Percentiles rank a stretch among this genome's conserved stretches.
These are phyloP conservation scores for Suhomyces sp. DNA, from an alignment of 805 yeast genomes.

Conservation along the genomic window DNA sequence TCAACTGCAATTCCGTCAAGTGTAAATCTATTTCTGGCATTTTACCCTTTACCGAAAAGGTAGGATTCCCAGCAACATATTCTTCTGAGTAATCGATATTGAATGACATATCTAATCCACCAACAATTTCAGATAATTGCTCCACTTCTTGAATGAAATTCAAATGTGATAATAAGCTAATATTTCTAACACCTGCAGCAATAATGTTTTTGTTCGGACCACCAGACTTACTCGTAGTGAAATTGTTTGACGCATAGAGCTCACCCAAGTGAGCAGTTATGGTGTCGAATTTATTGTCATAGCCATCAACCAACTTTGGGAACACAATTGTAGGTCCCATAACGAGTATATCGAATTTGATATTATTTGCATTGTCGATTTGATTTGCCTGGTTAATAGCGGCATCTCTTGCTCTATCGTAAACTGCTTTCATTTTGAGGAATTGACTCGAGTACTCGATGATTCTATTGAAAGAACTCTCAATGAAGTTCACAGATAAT, in stretches of 20 bases:
- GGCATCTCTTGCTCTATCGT: constrained; percentile 84
- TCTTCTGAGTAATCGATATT: constrained; percentile 55
- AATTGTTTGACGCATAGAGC: constrained; percentile 64
- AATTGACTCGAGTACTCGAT: constrained; percentile 69
- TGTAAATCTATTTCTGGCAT: constrained; percentile 63
- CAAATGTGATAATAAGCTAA: constrained; percentile 64
- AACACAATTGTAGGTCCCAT: constrained; percentile 83
- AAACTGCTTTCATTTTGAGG: constrained; percentile 81
- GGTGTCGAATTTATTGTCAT: constrained; percentile 48
- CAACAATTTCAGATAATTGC: constrained; percentile 64
- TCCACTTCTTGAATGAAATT: constrained; percentile 41
- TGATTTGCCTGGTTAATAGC: constrained; percentile 81
- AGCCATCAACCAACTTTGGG: constrained; percentile 55
- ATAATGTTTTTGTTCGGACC: constrained; percentile 50
- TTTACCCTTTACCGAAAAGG: constrained; percentile 52
- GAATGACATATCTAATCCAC: constrained; percentile 61
- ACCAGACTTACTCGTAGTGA: constrained; percentile 30
- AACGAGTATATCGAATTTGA: constrained; percentile 70
- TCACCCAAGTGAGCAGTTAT: constrained; percentile 81
- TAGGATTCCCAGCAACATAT: constrained; percentile 40
- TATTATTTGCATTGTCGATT: constrained; percentile 54
- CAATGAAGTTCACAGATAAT: constrained; percentile 72
- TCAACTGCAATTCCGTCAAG: constrained; percentile 72
- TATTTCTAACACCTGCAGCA: constrained; percentile 68
- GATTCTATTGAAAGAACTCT: constrained; percentile 71